Evolutionary conservation across 108 stramenopile genomes (phyloP).

Genomic region (Pseudonitzschia delicatissima): DNA sequence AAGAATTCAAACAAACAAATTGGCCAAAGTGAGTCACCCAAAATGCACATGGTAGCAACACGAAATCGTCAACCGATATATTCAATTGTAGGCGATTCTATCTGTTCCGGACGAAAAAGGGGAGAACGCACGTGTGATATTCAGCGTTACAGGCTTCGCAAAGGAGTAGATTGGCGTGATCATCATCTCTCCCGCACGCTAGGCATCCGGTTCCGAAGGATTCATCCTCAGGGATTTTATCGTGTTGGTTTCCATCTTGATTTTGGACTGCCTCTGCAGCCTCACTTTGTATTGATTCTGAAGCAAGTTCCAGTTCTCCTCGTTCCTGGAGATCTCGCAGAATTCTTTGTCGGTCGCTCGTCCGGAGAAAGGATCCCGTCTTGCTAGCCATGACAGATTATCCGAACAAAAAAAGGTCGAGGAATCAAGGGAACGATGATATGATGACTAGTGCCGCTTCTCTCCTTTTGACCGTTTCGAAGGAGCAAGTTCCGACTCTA

Average conservation of each 20-base stretch:
- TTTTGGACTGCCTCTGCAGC: background rate
- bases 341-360: constrained; percentile 5
- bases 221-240: background rate
- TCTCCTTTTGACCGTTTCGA: too few species aligned
- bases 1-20: background rate
- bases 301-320: background rate
- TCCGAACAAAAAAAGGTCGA: background rate
- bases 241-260: background rate
- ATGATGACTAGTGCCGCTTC: too few species aligned
- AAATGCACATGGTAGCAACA: too few species aligned
- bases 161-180: constrained; percentile 76
- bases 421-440: too few species aligned
- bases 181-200: constrained; percentile 63
- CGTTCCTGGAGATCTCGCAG: background rate
- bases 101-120: too few species aligned
- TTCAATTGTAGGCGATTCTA: too few species aligned
- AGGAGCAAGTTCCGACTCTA: too few species aligned
- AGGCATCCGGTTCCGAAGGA: constrained; percentile 55
- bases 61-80: too few species aligned
- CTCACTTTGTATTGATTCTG: background rate
- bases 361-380: constrained; percentile 3
- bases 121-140: constrained; percentile 64
- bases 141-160: constrained; percentile 83
- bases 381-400: constrained; percentile 3
- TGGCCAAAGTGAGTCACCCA: too few species aligned